Evolutionary conservation across 1,284 basidiomycete species (phyloP).

Genomic region (Anthracocystis walkeri): DNA sequence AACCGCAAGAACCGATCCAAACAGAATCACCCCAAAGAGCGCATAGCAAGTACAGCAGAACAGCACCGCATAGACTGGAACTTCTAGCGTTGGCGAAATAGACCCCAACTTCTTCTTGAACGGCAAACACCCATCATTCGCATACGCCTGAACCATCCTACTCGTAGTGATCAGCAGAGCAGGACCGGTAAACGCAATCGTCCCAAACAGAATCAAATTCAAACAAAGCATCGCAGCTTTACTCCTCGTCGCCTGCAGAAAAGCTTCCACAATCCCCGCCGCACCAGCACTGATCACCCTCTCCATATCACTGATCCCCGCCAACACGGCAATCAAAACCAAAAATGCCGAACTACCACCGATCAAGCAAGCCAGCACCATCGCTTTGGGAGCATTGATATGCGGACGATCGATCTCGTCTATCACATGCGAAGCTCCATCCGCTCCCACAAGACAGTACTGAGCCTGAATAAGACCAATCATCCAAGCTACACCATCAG

Average conservation of each 20-base stretch:
- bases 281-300: conserved; percentile 29
- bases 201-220: conserved; percentile 28
- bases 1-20: conserved; percentile 40
- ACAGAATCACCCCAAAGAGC: conserved; percentile 41
- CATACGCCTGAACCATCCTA: conserved; percentile 45
- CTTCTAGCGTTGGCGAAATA: conserved; percentile 30
- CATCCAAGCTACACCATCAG: conserved; percentile 48
- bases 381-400: conserved; percentile 47
- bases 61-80: conserved; percentile 36
- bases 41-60: conserved; percentile 24
- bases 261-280: conserved; percentile 33
- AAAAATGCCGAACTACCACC: conserved; percentile 36
- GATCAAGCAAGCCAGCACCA: conserved; percentile 44
- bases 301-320: conserved; percentile 36
- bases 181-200: conserved; percentile 39
- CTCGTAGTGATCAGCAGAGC: conserved; percentile 39
- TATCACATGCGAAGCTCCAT: conserved; percentile 47
- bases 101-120: conserved; percentile 21
- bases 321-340: conserved; percentile 38
- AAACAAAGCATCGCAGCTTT: conserved; percentile 25
- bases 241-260: conserved; percentile 29
- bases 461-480: conserved; percentile 51
- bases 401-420: conserved; percentile 48
- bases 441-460: conserved; percentile 43
- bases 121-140: conserved; percentile 40